Base-by-base conservation (phyloP, 495 filamentous ascomycete species). In the Lophiostoma macrostomum region DNA sequence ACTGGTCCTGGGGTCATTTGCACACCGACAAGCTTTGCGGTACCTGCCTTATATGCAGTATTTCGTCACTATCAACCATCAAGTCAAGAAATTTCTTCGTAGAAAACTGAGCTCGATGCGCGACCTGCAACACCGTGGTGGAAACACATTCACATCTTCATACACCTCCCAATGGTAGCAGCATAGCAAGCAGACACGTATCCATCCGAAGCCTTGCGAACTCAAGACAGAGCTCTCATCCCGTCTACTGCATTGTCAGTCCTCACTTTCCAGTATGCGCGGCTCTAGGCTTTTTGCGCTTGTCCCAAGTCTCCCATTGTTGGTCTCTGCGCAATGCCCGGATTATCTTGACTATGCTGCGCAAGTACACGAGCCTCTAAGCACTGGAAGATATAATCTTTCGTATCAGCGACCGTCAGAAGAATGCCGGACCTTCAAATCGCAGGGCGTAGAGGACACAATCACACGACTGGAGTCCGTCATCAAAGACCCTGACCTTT, bases 401-500 rank as follows among this genome's bases (percentile, higher is more conserved):
- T 76, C 80, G 1, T 83, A 73, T 52, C 75, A 79, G 69, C 73
- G 83, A 7, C 83, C 83, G 1, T 54, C 64, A 0, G 60, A 71
- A 22, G 61, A 64, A 52, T 87, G 84, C 66, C 78, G 83, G 4
- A 86, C 78, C n/a, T 84, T 81, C 71, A 77, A 72, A 52, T 74
- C 74, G 5, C 67, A 71, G 3, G 67, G 65, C 16, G 73, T 86
- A n/a, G 82, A 86, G 53, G 63, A 71, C 34, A 65, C 72, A 8
- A 73, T 86, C 44, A 49, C 63, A 36, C 69, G 74, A 20, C 71
- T 81, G 67, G 51, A 74, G 18, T 45, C 53, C 6, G 56, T 69
- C 37, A 82, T 86, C 53, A 66, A 69, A 19, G 81, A 86, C 62
- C 82, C 83, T 4, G 84, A 87, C 66, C 73, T 86, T 7, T 76